Evolutionary conservation across 345 rosid species (phyloP).

Genomic region (Physaria fendleri): DNA sequence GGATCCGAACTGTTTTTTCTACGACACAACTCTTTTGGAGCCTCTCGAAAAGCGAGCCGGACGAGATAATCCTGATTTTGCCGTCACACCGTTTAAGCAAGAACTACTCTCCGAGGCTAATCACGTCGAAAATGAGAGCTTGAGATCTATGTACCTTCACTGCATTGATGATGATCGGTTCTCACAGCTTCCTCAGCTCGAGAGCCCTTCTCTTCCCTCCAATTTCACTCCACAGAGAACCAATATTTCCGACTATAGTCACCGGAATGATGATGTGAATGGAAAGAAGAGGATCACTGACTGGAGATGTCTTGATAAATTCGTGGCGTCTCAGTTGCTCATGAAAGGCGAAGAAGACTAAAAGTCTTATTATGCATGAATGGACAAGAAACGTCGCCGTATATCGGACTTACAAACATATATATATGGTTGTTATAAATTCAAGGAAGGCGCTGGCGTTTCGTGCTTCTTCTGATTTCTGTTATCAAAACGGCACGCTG

Average conservation of each 20-base stretch:
- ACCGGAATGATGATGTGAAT: slow-evolving; percentile 24
- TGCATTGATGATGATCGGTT: slow-evolving; percentile 33
- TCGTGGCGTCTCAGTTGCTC: slow-evolving; percentile 80
- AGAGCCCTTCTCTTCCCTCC: slow-evolving; percentile 53
- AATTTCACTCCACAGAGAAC: slow-evolving; percentile 36
- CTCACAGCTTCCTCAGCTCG: slow-evolving; percentile 78
- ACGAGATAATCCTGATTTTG: slow-evolving; percentile 40
- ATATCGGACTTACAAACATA: neutral
- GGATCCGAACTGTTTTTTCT: slow-evolving; percentile 56
- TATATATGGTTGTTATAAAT: slow-evolving; percentile 10
- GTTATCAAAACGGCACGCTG: too few species aligned
- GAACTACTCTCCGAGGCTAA: slow-evolving; percentile 8
- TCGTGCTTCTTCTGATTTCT: neutral
- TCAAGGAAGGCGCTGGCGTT: slow-evolving; percentile 9
- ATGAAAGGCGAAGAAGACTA: slow-evolving; percentile 58
- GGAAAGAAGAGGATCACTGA: slow-evolving; percentile 50
- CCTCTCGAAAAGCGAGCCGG: slow-evolving; percentile 31
- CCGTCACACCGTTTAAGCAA: slow-evolving; percentile 14
- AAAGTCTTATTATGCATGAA: slow-evolving; percentile 14
- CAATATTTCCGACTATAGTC: slow-evolving; percentile 16
- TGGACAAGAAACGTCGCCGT: slow-evolving; percentile 12
- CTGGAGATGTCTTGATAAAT: slow-evolving; percentile 91
- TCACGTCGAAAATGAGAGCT: slow-evolving; percentile 46
- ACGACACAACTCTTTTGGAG: slow-evolving; percentile 13
- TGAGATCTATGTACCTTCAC: slow-evolving; percentile 37